A percentile compares a stretch with the other conserved stretches of the same genome.
Evolutionary conservation across 2,329 filamentous ascomycete species (phyloP).

Genomic region (Zopfia rhizophila): DNA sequence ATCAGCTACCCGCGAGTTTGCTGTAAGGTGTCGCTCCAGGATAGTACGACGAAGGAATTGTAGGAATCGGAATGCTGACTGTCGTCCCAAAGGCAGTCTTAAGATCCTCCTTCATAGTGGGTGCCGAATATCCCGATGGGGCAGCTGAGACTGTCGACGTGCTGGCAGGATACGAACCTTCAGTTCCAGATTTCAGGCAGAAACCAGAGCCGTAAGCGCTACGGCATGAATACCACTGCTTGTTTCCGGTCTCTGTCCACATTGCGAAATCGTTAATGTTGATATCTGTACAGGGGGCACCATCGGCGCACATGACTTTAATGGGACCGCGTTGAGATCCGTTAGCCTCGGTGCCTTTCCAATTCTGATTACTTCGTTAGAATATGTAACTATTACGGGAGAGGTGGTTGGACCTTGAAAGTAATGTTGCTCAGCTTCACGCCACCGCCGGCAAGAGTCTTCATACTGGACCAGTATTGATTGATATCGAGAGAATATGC

Average conservation of each 20-base stretch:
- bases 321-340: slow-evolving; percentile 64
- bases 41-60: slow-evolving; percentile 54
- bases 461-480: slow-evolving; percentile 62
- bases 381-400: slow-evolving; percentile 1
- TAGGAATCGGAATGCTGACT: slow-evolving; percentile 54
- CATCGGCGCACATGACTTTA: slow-evolving; percentile 62
- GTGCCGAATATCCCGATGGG: slow-evolving; percentile 51
- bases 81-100: slow-evolving; percentile 42
- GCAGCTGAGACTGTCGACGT: slow-evolving; percentile 49
- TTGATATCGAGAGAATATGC: slow-evolving; percentile 68
- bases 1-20: slow-evolving; percentile 34
- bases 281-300: slow-evolving; percentile 64
- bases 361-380: slow-evolving; percentile 50
- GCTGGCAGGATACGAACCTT: slow-evolving; percentile 40
- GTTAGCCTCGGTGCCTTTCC: slow-evolving; percentile 65
- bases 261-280: slow-evolving; percentile 63
- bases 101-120: slow-evolving; percentile 49
- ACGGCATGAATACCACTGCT: slow-evolving; percentile 58
- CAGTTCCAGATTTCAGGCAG: slow-evolving; percentile 55
- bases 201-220: slow-evolving; percentile 61
- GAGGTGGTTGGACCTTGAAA: slow-evolving; percentile 45
- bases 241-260: slow-evolving; percentile 61
- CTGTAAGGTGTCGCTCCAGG: slow-evolving; percentile 49
- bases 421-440: slow-evolving; percentile 65
- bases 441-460: slow-evolving; percentile 57